Evolutionary conservation across 345 rosid species (phyloP).

Genomic region (Hypericum androsaemum): DNA sequence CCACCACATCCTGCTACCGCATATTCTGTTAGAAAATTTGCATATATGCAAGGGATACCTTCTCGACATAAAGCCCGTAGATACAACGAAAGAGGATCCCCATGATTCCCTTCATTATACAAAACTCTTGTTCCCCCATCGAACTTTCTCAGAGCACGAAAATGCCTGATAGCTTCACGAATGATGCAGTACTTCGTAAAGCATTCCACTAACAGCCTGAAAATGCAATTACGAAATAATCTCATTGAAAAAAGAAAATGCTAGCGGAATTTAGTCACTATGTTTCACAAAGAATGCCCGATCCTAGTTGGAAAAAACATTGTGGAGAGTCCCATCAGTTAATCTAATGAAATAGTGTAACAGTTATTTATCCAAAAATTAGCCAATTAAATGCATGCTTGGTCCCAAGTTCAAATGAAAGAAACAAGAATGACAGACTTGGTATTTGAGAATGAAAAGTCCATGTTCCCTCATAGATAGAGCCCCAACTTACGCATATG

Average conservation of each 20-base stretch:
- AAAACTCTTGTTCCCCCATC: slow-evolving; percentile 74
- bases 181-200: slow-evolving; percentile 81
- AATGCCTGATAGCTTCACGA: slow-evolving; percentile 90
- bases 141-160: slow-evolving; percentile 67
- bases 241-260: slow-evolving; percentile 7
- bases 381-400: too few species aligned
- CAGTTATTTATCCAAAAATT: too few species aligned
- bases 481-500: slow-evolving; percentile 57
- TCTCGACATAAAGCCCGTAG: slow-evolving; percentile 93
- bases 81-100: slow-evolving; percentile 92
- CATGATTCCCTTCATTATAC: slow-evolving; percentile 67
- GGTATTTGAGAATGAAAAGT: too few species aligned
- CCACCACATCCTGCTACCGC: too few species aligned
- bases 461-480: background rate
- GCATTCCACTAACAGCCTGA: slow-evolving; percentile 90
- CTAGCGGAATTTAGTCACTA: background rate
- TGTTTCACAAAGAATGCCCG: too few species aligned
- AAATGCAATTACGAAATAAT: slow-evolving; percentile 17
- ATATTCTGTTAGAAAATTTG: too few species aligned
- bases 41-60: slow-evolving; percentile 32
- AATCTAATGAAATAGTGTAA: too few species aligned
- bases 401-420: slow-evolving; percentile 2
- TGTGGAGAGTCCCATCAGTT: too few species aligned
- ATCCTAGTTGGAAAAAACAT: too few species aligned
- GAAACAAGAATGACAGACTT: background rate